Evolutionary conservation across 495 filamentous ascomycete genomes (phyloP).

Genomic region (Penicillium salamii): DNA sequence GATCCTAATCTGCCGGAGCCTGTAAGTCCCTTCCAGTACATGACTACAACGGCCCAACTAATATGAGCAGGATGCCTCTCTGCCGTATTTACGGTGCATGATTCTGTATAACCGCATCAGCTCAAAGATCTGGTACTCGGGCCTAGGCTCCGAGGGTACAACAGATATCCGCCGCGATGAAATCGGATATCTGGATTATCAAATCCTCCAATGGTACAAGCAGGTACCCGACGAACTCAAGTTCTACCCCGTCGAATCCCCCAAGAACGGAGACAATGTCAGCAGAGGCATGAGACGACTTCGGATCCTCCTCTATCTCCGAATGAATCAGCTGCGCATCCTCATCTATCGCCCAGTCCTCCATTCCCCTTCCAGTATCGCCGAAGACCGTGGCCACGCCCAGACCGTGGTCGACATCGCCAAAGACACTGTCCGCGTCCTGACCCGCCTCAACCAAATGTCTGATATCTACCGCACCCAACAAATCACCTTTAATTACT

Average conservation of each 20-base stretch:
- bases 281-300: conserved; percentile 50
- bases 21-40: conserved; percentile 43
- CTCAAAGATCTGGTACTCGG: conserved; percentile 74
- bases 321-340: conserved; percentile 81
- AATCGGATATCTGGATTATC: conserved; percentile 72
- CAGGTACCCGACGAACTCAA: conserved; percentile 55
- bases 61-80: conserved; percentile 52
- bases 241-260: conserved; percentile 55
- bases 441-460: conserved; percentile 74
- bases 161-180: conserved; percentile 58
- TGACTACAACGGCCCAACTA: neutral
- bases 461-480: conserved; percentile 76
- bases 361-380: conserved; percentile 71
- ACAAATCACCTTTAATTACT: conserved; percentile 85
- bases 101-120: conserved; percentile 72
- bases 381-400: conserved; percentile 64
- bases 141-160: conserved; percentile 45
- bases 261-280: conserved; percentile 37
- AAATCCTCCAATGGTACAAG: conserved; percentile 77
- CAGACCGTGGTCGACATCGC: conserved; percentile 72
- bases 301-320: conserved; percentile 57
- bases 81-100: conserved; percentile 75
- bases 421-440: conserved; percentile 73
- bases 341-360: conserved; percentile 80
- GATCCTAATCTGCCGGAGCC: conserved; percentile 75